Evolutionary conservation across 148 eudicot genomes (phyloP).

Genomic region (Spergularia marina): DNA sequence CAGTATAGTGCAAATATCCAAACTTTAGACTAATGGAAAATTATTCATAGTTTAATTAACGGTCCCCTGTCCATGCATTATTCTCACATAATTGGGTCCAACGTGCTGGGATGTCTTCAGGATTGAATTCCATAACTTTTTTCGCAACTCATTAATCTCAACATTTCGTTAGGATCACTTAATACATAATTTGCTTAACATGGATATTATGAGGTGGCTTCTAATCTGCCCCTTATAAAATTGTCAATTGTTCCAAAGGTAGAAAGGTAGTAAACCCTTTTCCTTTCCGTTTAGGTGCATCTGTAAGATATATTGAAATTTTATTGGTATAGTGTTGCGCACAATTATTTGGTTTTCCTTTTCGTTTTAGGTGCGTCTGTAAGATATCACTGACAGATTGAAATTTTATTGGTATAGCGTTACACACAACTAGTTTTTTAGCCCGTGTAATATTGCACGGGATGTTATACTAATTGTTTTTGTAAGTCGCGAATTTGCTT

Average conservation of each 20-base stretch:
- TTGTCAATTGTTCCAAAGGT: slow-evolving; percentile 8
- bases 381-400: too few relatives aligned
- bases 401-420: too few relatives aligned
- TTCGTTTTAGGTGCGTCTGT: too few relatives aligned
- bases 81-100: slow-evolving; percentile 15
- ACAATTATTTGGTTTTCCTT: too few relatives aligned
- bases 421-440: too few relatives aligned
- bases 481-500: too few relatives aligned
- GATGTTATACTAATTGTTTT: too few relatives aligned
- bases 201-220: slow-evolving; percentile 9
- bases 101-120: background rate
- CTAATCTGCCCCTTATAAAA: background rate
- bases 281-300: too few relatives aligned
- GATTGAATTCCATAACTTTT: background rate
- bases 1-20: background rate
- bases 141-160: background rate
- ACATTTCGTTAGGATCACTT: background rate
- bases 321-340: too few relatives aligned
- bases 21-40: slow-evolving; percentile 1
- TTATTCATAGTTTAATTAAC: slow-evolving; percentile 2
- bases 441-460: too few relatives aligned
- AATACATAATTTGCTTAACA: background rate
- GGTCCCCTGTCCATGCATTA: slow-evolving; percentile 25
- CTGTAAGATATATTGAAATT: too few relatives aligned
- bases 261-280: background rate